These are phyloP conservation scores for Cystobasidiaceae sp. DNA, from an alignment of 1,284 basidiomycete species.

Conservation along the genomic window DNA sequence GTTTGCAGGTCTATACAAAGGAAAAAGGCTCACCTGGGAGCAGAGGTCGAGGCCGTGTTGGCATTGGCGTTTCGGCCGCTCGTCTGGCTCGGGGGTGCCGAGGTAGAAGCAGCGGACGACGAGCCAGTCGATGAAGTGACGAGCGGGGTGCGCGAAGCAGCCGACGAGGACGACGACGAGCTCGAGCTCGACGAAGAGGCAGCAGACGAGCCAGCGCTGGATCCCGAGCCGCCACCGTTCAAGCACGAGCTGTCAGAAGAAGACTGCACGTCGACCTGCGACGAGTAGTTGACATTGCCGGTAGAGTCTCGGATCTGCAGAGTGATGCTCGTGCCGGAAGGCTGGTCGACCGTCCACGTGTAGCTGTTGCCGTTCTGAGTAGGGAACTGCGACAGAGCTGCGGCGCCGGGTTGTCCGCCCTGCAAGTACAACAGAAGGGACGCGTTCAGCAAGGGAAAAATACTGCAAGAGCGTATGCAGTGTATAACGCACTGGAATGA, in stretches of 20 bases:
- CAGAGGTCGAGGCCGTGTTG: neutral
- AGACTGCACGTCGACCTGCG: conserved; percentile 22
- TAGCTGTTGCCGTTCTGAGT: conserved; percentile 37
- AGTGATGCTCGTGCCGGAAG: conserved; percentile 41
- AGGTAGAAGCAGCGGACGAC: neutral
- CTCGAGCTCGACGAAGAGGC: neutral
- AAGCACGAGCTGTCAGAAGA: conserved; percentile 18
- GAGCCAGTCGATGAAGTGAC: neutral
- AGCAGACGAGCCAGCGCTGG: neutral
- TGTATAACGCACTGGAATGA: conserved; percentile 10
- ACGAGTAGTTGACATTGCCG: conserved; percentile 35
- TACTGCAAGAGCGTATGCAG: neutral
- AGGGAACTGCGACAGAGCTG: conserved; percentile 38
- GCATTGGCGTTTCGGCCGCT: conserved; percentile 9
- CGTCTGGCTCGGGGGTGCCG: neutral
- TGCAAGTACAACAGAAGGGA: neutral
- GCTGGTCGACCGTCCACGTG: conserved; percentile 42
- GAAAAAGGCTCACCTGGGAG: neutral
- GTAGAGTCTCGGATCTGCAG: conserved; percentile 40
- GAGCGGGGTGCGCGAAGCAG: neutral
- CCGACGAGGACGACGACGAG: neutral
- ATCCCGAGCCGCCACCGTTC: neutral
- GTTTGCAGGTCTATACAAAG: neutral
- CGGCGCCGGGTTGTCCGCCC: conserved; percentile 36
- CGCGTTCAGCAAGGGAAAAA: neutral